phyloP scores from a whole-genome alignment of 306 rosid species.

The Prunus mongolica region DNA sequence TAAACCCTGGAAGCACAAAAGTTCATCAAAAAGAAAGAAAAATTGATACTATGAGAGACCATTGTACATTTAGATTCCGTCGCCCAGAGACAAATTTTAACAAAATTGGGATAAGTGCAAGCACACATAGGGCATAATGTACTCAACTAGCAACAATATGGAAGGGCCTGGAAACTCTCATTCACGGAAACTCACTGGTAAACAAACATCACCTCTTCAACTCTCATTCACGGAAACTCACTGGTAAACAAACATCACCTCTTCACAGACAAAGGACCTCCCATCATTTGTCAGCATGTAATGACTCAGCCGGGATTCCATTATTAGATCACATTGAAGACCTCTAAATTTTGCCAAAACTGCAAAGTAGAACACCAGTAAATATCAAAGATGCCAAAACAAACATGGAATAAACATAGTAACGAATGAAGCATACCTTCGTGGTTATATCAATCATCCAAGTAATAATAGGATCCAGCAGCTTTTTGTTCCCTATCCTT shows the following conservation, averaged over 20 bases:
- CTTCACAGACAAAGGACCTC: background rate
- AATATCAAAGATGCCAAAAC: background rate
- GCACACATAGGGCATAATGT: background rate
- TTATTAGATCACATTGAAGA: background rate
- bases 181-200: background rate
- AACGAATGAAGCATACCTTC: background rate
- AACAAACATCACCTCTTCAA: background rate
- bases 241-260: background rate
- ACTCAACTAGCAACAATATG: background rate
- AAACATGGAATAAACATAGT: background rate
- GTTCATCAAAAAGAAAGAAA: background rate
- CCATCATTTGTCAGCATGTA: background rate
- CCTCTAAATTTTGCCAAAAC: background rate
- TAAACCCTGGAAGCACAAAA: background rate
- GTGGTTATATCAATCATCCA: constrained; percentile 56
- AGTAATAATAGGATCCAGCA: constrained; percentile 93
- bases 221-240: too few species aligned
- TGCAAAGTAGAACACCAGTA: background rate
- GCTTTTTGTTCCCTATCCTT: constrained; percentile 89
- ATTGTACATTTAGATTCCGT: background rate
- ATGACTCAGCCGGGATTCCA: background rate
- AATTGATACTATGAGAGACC: background rate
- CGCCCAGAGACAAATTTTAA: background rate
- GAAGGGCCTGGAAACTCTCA: background rate
- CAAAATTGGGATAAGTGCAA: background rate